These are phyloP conservation scores for Annulohypoxylon bovei DNA, from an alignment of 495 filamentous ascomycete species.

Conservation along the genomic window DNA sequence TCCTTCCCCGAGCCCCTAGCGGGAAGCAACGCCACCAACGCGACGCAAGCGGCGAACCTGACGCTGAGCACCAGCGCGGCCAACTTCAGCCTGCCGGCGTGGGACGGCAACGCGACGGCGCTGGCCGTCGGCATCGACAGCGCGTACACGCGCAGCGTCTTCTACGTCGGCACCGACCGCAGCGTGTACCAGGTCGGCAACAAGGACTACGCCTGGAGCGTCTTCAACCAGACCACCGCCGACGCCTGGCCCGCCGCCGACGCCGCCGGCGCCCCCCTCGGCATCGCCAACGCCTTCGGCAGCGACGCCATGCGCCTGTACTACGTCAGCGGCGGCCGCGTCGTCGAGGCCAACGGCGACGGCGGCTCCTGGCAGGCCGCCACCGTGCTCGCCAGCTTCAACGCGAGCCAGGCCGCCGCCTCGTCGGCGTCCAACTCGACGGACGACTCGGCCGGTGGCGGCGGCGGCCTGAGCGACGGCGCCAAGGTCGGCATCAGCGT, in stretches of 20 bases:
- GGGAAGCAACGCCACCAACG: slow-evolving; percentile 34
- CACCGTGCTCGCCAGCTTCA: slow-evolving; percentile 6
- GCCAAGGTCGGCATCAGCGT: slow-evolving; percentile 40
- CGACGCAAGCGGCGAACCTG: slow-evolving; percentile 26
- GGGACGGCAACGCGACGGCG: slow-evolving; percentile 37
- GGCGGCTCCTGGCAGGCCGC: slow-evolving; percentile 13
- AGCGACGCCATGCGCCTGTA: slow-evolving; percentile 35
- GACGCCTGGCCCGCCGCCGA: slow-evolving; percentile 39
- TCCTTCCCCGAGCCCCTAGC: slow-evolving; percentile 39
- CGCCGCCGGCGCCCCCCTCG: slow-evolving; percentile 25
- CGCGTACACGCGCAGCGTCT: slow-evolving; percentile 37
- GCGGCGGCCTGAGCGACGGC: slow-evolving; percentile 29
- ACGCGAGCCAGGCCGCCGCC: slow-evolving; percentile 2
- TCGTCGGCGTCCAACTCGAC: not conserved
- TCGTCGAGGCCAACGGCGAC: slow-evolving; percentile 41
- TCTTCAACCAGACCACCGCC: not conserved
- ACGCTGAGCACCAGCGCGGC: slow-evolving; percentile 11
- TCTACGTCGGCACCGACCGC: slow-evolving; percentile 45
- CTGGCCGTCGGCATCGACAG: slow-evolving; percentile 40
- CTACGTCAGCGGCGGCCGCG: slow-evolving; percentile 34
- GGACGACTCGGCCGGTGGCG: not conserved
- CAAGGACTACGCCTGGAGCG: slow-evolving; percentile 24
- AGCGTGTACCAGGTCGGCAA: slow-evolving; percentile 36
- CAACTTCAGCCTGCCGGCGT: slow-evolving; percentile 31
- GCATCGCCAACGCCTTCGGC: slow-evolving; percentile 33